phyloP scores from a whole-genome alignment of 176 grass and related monocot genomes.

The Musa itinerans region DNA sequence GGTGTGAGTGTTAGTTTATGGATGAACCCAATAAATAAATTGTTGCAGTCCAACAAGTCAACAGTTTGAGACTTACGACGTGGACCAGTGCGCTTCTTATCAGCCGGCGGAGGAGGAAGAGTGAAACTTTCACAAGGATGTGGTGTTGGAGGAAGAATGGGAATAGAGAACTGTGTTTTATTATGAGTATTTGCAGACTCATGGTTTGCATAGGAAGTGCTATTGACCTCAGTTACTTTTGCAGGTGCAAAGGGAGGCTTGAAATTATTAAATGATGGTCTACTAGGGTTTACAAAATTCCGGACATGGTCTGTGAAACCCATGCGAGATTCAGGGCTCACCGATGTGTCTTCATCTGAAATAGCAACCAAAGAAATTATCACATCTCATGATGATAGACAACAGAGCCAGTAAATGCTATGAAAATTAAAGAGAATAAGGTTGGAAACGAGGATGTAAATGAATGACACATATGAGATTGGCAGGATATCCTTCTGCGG shows the following conservation, averaged over 20 bases:
- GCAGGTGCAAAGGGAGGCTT: conserved; percentile 36
- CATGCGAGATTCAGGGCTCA: conserved; percentile 37
- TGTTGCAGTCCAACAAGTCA: not conserved
- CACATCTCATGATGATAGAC: conserved; percentile 17
- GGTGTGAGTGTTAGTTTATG: conserved; percentile 10
- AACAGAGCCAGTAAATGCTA: not conserved
- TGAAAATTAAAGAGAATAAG: too few relatives aligned
- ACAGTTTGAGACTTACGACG: conserved; percentile 55
- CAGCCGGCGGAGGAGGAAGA: conserved; percentile 62
- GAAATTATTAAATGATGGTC: conserved; percentile 30
- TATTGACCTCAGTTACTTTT: conserved; percentile 24
- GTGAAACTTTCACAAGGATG: conserved; percentile 96
- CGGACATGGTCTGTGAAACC: conserved; percentile 40
- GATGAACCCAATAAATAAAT: conserved; percentile 18
- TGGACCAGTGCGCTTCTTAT: conserved; percentile 86
- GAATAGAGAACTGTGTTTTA: conserved; percentile 12
- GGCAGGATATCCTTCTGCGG: too few relatives aligned
- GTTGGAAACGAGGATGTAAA: not conserved
- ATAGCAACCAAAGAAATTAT: conserved; percentile 15
- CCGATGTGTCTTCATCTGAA: conserved; percentile 70
- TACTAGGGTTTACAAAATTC: conserved; percentile 39
- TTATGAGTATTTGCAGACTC: conserved; percentile 20
- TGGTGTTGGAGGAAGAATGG: conserved; percentile 23
- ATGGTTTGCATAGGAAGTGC: conserved; percentile 13
- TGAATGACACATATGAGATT: not conserved